phyloP scores from a whole-genome alignment of 2,329 filamentous ascomycete species.

The Cladophialophora psammophila region DNA sequence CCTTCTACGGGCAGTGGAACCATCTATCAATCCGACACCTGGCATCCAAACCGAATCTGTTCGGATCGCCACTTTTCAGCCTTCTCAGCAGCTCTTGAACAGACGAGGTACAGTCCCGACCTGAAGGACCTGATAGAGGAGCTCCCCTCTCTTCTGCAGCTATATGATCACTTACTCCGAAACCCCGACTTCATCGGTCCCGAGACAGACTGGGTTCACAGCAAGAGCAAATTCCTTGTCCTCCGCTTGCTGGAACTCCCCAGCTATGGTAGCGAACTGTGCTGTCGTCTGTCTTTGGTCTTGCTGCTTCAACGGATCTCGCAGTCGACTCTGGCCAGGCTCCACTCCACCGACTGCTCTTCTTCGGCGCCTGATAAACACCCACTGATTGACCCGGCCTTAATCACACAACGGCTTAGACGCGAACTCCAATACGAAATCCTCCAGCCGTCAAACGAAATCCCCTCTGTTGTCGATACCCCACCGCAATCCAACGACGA shows the following conservation, averaged over 20 bases:
- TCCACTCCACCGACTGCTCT: conserved; percentile 1
- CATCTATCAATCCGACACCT: not conserved
- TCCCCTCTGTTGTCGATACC: not conserved
- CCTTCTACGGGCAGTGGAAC: not conserved
- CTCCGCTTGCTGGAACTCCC: conserved; percentile 20
- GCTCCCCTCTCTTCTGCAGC: conserved; percentile 2
- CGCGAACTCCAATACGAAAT: conserved; percentile 29
- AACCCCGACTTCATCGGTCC: not conserved
- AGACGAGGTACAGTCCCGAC: conserved; percentile 17
- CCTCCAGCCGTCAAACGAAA: conserved; percentile 22
- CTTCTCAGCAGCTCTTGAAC: conserved; percentile 11
- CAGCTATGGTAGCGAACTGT: conserved; percentile 29
- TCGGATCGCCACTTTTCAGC: conserved; percentile 17
- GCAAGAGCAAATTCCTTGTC: conserved; percentile 16
- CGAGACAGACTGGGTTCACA: conserved; percentile 12
- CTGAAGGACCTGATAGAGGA: conserved; percentile 17
- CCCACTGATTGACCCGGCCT: not conserved
- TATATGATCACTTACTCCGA: conserved; percentile 2
- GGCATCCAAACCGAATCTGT: not conserved
- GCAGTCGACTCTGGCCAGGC: not conserved
- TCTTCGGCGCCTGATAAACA: not conserved
- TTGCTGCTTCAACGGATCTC: conserved; percentile 19
- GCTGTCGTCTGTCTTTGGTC: conserved; percentile 22
- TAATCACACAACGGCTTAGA: conserved; percentile 16
- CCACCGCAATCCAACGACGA: not conserved